Evolutionary conservation across 371 early-diverging fungal species (phyloP).

Genomic region (Rhizopus microsporus): DNA sequence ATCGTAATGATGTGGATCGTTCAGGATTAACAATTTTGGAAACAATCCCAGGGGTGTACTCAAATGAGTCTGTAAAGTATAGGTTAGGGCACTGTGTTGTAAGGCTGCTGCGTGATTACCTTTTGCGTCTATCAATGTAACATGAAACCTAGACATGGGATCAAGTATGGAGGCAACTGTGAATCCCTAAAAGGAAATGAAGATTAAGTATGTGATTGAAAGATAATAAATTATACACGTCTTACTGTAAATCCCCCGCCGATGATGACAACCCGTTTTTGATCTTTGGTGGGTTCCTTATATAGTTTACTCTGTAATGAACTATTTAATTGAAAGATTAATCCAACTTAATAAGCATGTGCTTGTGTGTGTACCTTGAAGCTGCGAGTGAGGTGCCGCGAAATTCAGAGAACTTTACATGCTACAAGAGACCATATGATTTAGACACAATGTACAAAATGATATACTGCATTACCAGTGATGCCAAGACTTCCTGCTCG

Average conservation of each 20-base stretch:
- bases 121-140: conserved; percentile 50
- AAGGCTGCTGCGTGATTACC: conserved; percentile 17
- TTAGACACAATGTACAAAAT: neutral
- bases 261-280: conserved; percentile 39
- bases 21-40: conserved; percentile 33
- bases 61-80: conserved; percentile 31
- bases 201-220: neutral
- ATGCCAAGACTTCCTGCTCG: conserved; percentile 33
- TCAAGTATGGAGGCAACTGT: conserved; percentile 48
- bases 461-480: conserved; percentile 25
- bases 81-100: no score
- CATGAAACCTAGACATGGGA: conserved; percentile 49
- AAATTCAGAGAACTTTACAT: conserved; percentile 10
- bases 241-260: conserved; percentile 54
- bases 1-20: conserved; percentile 30
- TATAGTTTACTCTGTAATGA: conserved; percentile 16
- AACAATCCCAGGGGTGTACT: conserved; percentile 47
- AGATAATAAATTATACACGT: neutral
- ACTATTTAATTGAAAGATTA: neutral
- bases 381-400: conserved; percentile 16
- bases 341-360: neutral
- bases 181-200: conserved; percentile 33
- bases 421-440: neutral
- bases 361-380: conserved; percentile 5
- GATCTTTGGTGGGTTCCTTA: conserved; percentile 1